Base-by-base conservation (phyloP, 306 rosid species). In the Cicer chorassanicum region DNA sequence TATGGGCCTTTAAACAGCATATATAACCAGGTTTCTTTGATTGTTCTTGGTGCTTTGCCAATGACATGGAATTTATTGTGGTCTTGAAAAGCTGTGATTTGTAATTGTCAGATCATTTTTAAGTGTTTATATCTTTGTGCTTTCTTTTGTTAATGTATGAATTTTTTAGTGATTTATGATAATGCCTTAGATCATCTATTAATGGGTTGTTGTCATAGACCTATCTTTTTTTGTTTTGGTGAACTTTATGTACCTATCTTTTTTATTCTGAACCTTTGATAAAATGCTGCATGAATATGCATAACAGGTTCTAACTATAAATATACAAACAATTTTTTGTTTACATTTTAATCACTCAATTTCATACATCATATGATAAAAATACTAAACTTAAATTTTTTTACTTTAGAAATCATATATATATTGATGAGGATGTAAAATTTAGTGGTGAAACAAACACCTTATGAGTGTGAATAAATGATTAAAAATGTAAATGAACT, bases 1-100 rank as follows among this genome's bases (percentile, higher is more conserved):
- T 71, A 69, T 78, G 83, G 56, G 85, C 59, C 57, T 42, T 74
- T 63, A 34, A 79, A 64, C 54, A 60, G 6, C 64, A 56, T 59
- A 59, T 59, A 60, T 73, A 68, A 68, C 55, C 9, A 15, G 14
- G 75, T 64, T 77, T 73, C 75, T 73, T 49, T 36, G 24, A 10
- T 81, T 63, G 34, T 40, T 56, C 53, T 57, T 21, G 9, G 60
- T 84, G 63, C 56, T 34, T 71, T 82, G 85, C 39, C 74, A 69
- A 46, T 70, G 88, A 13, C 53, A 34, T 60, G 65, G 43, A 69
- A 68, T 70, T 61, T 60, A 49, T 59, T 41, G 11, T 54, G 46
- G 61, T 60, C 21, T 61, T 38, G 36, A 39, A 74, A 69, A 55
- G 14, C 48, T 29, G 36, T 84, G 81, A 43, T 51, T 36, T 72